These are phyloP conservation scores for Rhizoctonia solani DNA, from an alignment of 1,284 basidiomycete genomes.

Conservation along the genomic window DNA sequence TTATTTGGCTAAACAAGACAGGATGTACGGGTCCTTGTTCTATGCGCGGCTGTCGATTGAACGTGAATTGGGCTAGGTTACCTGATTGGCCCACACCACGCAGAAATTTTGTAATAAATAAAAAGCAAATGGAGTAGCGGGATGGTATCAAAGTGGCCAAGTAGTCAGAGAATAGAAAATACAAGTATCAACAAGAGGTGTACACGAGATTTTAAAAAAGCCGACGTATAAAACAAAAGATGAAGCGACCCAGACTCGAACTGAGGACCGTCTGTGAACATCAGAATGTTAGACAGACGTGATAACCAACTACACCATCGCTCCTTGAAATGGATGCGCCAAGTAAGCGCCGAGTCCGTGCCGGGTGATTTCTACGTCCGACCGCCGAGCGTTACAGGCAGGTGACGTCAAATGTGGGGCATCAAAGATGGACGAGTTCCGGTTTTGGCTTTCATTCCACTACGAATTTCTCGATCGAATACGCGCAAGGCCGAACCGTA, in stretches of 20 bases:
- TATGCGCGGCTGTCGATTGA: too few species aligned
- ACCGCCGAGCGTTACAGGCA: neutral
- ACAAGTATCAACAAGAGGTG: too few species aligned
- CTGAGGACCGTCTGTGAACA: slow-evolving; percentile 34
- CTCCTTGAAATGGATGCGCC: neutral
- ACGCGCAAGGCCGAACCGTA: neutral
- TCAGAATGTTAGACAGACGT: slow-evolving; percentile 26
- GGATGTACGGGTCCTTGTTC: too few species aligned
- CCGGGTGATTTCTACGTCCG: neutral
- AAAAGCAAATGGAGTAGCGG: too few species aligned
- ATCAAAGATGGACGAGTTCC: neutral
- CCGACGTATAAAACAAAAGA: neutral
- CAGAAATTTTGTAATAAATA: too few species aligned
- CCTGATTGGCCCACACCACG: too few species aligned
- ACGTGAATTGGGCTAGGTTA: too few species aligned
- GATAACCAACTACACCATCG: slow-evolving; percentile 35
- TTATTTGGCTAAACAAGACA: too few species aligned
- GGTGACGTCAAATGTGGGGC: neutral
- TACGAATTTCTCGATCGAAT: neutral
- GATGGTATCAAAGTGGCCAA: too few species aligned
- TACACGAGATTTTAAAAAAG: too few species aligned
- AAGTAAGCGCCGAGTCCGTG: neutral
- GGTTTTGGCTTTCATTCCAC: neutral
- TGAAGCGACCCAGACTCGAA: slow-evolving; percentile 34
- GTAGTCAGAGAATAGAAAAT: too few species aligned